Conservation (phyloP, 2,329 filamentous ascomycete species). For the Alternaria gansuensis region DNA sequence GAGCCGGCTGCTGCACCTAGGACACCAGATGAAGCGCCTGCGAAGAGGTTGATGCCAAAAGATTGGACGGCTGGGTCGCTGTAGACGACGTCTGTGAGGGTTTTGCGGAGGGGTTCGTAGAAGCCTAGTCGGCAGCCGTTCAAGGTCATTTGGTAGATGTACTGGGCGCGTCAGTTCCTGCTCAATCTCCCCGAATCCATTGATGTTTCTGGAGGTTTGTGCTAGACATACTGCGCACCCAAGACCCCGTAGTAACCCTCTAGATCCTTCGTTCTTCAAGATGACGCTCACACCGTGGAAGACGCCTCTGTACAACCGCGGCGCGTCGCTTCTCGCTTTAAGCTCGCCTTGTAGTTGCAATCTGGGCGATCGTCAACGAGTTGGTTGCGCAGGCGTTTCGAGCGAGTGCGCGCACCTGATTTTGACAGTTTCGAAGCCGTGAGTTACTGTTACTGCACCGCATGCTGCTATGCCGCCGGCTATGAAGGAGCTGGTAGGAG, state of each 20-base stretch:
- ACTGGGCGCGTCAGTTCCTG: constrained; percentile 58
- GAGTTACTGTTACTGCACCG: constrained; percentile 95
- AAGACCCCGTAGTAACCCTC: constrained; percentile 86
- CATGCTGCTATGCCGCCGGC: constrained; percentile 96
- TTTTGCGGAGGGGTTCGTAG: constrained; percentile 90
- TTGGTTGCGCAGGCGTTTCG: constrained; percentile 4
- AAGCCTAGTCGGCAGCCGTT: constrained; percentile 97
- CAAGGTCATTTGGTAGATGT: constrained; percentile 93
- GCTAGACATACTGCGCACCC: constrained; percentile 73
- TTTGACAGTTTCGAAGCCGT: constrained; percentile 99
- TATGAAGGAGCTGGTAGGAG: constrained; percentile 76
- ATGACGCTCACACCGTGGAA: constrained; percentile 92
- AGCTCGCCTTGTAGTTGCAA: constrained; percentile 97
- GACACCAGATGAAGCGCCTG: constrained; percentile 86
- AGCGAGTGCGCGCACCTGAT: constrained; percentile 72
- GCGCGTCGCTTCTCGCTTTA: constrained; percentile 83
- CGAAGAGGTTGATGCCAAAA: constrained; percentile 90
- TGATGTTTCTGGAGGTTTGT: background rate
- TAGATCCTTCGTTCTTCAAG: constrained; percentile 84
- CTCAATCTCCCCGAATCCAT: background rate
- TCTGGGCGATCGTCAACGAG: constrained; percentile 58
- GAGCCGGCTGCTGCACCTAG: constrained; percentile 92
- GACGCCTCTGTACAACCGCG: constrained; percentile 88
- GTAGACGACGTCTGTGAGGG: constrained; percentile 74
- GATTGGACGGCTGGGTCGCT: constrained; percentile 79